Base-by-base conservation (phyloP, 345 rosid species). In the Citrus mangshanensis region DNA sequence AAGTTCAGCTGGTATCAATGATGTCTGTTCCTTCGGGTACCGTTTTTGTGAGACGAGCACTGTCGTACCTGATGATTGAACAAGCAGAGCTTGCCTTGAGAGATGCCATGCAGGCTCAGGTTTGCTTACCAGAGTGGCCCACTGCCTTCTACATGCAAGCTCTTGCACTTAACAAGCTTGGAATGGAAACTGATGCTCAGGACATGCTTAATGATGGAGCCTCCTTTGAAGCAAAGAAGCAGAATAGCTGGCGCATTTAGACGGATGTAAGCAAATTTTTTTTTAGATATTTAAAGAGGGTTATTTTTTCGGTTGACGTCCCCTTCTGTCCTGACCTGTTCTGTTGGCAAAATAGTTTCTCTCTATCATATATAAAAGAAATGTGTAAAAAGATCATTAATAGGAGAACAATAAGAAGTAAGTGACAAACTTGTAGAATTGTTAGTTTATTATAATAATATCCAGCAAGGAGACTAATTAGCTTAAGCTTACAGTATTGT, bases 141-240 rank as follows among this genome's bases (percentile, higher is more conserved):
- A 92, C 98, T 19, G 99, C 99, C 24, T 95, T 95, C 88, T 95
- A 95, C 85, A 78, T 94, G 88, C 99, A 95, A 83, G 97, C 99
- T 58, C 89, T 95, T 73, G 99, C 99, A 30, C 95, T 95, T 34
- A 92, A 95, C 2, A 95, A 93, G 89, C 97, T 93, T 9, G 98
- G 97, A 79, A 95, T 95, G 99, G 97, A 95, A 83, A 90, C 91
- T 1, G 99, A 95, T 77, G 99, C 98, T 21, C 95, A 94, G 72
- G 99, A 93, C 88, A 95, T 95, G 99, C 95, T 95, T 51, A 91
- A 88, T n/a, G 99, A 95, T 10, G 99, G 99, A 28, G 97, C 99
- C 65, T 82, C 93, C 49, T 89, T 92, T 7, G 99, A 93, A 79
- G 92, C 92, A 5, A 95, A 95, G 88, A 89, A 85, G 88, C 99